Evolutionary conservation across 805 yeast genomes (phyloP), one percentile per base, ranked within the genome.

Genomic region (Monosporozyma solicola): DNA sequence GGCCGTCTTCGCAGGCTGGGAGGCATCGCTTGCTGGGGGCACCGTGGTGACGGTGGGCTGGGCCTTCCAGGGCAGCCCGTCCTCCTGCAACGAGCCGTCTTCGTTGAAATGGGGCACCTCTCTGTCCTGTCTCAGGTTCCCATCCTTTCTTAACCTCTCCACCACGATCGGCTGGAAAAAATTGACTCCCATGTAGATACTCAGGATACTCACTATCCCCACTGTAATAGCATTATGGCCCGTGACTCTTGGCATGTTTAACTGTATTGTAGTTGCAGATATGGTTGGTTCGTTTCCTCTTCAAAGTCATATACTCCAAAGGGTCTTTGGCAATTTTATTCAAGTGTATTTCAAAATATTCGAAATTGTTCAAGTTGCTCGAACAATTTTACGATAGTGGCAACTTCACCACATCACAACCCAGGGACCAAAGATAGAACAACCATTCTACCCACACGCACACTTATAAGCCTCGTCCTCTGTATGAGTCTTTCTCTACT

Each of bases 131-230:
- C 91, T 75, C 49, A 86, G 71, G 54, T 76, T 76, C 2, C 88
- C 87, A 56, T 84, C 89, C 61, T 81, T 78, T 59, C 76, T 74
- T 54, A 86, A 72, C 57, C 78, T 84, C 48, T 83, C 90, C 32
- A 85, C 76, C 3, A 86, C 77, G 16, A 86, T 65, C 2, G 95
- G 95, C 59, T 83, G 83, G 73, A 87, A 86, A 68, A 86, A 86
- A 62, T 77, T 80, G 53, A 80, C 57, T 51, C 77, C 77, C 20
- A 77, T 72, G 59, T 76, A 78, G 3, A 76, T 70, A 3, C 83
- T 82, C 3, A 69, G 72, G 7, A 65, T 58, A 3, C 64, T 56
- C 3, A 67, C 64, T 25, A 67, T 51, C 0, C 57, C 59, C 3
- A 67, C 53, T 0, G 69, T 60, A 2, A 61, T 51, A 10, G 62